A percentile compares a stretch with the other conserved stretches of the same genome.
phyloP scores from a whole-genome alignment of 305 asterid species.

The Solanum hybrid region DNA sequence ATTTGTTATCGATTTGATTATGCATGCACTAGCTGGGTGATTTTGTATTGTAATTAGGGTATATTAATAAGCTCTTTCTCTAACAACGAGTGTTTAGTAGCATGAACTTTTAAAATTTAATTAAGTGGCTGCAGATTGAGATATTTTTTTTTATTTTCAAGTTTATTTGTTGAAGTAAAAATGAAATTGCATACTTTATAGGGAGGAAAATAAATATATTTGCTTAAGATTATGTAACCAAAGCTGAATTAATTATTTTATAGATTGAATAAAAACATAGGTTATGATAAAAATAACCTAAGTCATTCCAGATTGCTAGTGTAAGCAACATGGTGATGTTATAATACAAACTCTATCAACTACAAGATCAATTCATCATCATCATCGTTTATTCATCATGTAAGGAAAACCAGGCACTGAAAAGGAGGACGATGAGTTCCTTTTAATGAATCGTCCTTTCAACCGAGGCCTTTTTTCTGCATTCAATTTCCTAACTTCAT shows the following conservation, averaged over 20 bases:
- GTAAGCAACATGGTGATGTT: background rate
- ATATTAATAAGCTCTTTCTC: background rate
- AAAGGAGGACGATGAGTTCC: conserved; percentile 23
- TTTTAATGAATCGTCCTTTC: conserved; percentile 77
- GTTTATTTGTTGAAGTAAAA: background rate
- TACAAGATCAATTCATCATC: background rate
- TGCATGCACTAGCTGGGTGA: background rate
- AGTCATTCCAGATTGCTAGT: conserved; percentile 2
- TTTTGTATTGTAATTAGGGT: background rate
- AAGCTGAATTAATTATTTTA: background rate
- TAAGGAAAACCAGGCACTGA: conserved; percentile 25
- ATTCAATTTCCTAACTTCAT: conserved; percentile 64
- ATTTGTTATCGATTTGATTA: background rate
- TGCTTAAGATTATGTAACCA: background rate
- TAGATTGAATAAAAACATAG: background rate
- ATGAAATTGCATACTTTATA: background rate
- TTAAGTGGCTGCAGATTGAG: background rate
- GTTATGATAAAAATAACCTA: background rate
- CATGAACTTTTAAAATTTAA: background rate
- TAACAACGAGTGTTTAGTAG: background rate
- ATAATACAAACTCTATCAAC: background rate
- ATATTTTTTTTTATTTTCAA: too few species aligned
- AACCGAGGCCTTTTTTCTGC: conserved; percentile 80
- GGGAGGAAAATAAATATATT: background rate
- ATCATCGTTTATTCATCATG: conserved; percentile 9